phyloP scores from a whole-genome alignment of 345 rosid genomes.

The Melaleuca alternifolia region DNA sequence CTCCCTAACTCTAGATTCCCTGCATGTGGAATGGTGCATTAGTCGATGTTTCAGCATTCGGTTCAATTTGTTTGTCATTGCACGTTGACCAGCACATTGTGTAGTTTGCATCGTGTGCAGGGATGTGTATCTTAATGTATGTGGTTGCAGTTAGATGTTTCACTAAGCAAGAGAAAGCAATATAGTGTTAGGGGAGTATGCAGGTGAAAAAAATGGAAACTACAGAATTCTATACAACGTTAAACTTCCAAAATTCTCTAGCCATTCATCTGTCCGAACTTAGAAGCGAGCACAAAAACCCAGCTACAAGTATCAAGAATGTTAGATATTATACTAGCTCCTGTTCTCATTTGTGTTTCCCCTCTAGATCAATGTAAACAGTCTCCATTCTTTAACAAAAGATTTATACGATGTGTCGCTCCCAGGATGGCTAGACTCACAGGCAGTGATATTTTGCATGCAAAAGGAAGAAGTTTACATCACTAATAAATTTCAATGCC shows the following conservation, averaged over 20 bases:
- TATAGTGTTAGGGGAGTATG: not conserved
- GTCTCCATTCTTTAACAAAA: not conserved
- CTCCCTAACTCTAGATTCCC: conserved; percentile 81
- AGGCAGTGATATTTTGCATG: not conserved
- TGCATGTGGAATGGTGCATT: conserved; percentile 11
- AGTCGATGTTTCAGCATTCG: not conserved
- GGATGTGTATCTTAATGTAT: not conserved
- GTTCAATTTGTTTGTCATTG: not conserved
- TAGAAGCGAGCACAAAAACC: not conserved
- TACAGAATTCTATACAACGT: not conserved
- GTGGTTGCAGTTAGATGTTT: not conserved
- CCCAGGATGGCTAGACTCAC: not conserved
- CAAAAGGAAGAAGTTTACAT: not conserved
- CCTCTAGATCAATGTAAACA: not conserved
- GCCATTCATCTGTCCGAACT: not conserved
- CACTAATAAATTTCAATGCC: not conserved
- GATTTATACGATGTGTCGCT: not conserved
- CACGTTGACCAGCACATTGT: not conserved
- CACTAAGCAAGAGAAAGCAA: not conserved
- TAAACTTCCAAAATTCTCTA: not conserved
- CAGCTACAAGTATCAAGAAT: not conserved
- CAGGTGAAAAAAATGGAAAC: not conserved
- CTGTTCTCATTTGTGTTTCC: not conserved
- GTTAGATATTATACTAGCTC: not conserved
- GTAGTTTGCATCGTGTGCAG: not conserved